Percentiles rank a stretch among this genome's conserved stretches.
These are phyloP conservation scores for Myxozyma neotropica DNA, from an alignment of 805 yeast species.

Conservation along the genomic window DNA sequence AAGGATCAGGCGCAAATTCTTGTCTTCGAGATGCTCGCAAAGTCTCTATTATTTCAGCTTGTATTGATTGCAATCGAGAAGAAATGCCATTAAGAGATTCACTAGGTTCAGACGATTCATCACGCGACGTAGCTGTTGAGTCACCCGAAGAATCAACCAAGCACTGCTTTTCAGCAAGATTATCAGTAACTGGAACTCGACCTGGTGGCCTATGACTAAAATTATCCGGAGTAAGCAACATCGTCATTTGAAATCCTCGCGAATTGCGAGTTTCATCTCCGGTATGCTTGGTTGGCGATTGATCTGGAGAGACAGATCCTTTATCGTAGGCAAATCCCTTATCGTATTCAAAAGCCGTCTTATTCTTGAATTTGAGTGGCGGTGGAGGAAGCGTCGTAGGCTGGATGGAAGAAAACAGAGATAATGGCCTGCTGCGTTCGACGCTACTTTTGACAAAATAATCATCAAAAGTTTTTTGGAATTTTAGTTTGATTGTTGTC, in stretches of 20 bases:
- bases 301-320: not conserved
- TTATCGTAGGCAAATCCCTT: too few relatives aligned
- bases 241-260: conserved; percentile 6
- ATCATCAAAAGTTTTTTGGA: conserved; percentile 25
- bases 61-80: too few relatives aligned
- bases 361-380: conserved; percentile 5
- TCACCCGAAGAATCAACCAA: not conserved
- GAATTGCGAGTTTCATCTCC: not conserved
- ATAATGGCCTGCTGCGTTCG: conserved; percentile 2
- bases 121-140: too few relatives aligned
- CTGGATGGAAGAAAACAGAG: not conserved
- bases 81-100: too few relatives aligned
- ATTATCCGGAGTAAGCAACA: conserved; percentile 3
- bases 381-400: not conserved
- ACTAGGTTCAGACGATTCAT: too few relatives aligned
- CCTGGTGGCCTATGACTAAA: not conserved
- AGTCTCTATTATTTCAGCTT: too few relatives aligned
- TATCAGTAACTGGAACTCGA: not conserved
- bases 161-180: not conserved
- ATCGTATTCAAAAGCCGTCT: not conserved
- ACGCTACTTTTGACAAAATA: conserved; percentile 19
- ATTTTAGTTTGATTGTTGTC: conserved; percentile 20
- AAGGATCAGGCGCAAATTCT: too few relatives aligned
- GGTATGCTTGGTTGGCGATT: not conserved
- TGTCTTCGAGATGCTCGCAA: too few relatives aligned